Percentiles rank a stretch among this genome's conserved stretches.
Evolutionary conservation across 768 basidiomycete species (phyloP).

Genomic region (Russula olivacea): DNA sequence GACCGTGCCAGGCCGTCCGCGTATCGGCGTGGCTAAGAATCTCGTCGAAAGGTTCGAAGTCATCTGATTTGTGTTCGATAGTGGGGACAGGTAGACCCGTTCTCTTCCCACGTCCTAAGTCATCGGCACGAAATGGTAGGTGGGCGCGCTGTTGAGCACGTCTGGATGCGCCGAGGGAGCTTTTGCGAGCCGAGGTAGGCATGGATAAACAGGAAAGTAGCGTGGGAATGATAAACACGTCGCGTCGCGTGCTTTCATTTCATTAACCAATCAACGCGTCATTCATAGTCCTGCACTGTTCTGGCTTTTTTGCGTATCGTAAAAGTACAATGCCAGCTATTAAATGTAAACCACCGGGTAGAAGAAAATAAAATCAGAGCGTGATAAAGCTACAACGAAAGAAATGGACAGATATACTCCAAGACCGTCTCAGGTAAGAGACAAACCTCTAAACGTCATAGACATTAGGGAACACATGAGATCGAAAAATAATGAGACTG

Average conservation of each 20-base stretch:
- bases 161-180: slow-evolving; percentile 40
- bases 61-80: slow-evolving; percentile 70
- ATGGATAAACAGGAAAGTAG: slow-evolving; percentile 23
- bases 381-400: not conserved
- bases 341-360: not conserved
- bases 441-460: not conserved
- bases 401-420: not conserved
- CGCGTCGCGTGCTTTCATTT: slow-evolving; percentile 12
- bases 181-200: slow-evolving; percentile 35
- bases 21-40: slow-evolving; percentile 64
- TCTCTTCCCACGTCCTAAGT: slow-evolving; percentile 72
- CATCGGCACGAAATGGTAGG: slow-evolving; percentile 73
- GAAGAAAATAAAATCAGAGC: too few relatives aligned
- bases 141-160: slow-evolving; percentile 60
- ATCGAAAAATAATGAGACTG: too few relatives aligned
- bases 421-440: not conserved
- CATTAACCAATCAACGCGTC: not conserved
- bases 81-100: slow-evolving; percentile 66
- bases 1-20: slow-evolving; percentile 53
- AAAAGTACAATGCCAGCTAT: slow-evolving; percentile 20
- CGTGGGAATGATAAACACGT: slow-evolving; percentile 25
- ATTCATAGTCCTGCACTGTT: not conserved
- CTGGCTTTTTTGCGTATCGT: not conserved
- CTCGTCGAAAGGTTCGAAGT: slow-evolving; percentile 77
- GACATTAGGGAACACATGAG: not conserved